Evolutionary conservation across 495 filamentous ascomycete species (phyloP), one percentile per base, ranked within the genome.

Genomic region (Aspergillus coremiiformis): DNA sequence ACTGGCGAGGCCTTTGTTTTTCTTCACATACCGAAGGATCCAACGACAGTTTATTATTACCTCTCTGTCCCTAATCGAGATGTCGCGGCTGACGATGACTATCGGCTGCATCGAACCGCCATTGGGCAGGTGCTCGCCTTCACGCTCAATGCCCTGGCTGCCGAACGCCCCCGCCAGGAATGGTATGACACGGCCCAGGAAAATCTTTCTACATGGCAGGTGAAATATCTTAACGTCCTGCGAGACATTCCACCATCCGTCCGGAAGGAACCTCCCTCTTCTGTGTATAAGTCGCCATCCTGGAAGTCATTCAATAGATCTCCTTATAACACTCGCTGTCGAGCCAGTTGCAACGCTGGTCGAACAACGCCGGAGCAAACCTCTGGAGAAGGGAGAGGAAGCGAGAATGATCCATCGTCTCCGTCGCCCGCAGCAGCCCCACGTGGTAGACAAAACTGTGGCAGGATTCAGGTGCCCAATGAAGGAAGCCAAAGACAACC

Each of bases 1-100:
- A 78, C 71, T 4, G 73, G 69, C 22, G 63, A 77, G 62, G 64
- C 66, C 41, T 71, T 74, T 53, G 56, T 78, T 53, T 78, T 78
- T 48, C 65, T 79, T 8, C 45, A 67, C 55, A 72, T 80, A 35
- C 64, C 68, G 22, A 57, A 67, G 44, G 61, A 78, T 44, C 51
- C 58, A 12, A 62, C 51, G 2, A 39, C 58, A 44, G 17, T 61
- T 37, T 51, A 67, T 51, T 66, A 67, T 39, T 64, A 47, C 53
- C 57, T 67, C 20, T 62, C 52, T 61, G 41, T 66, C 51, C 65
- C 63, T 15, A 61, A 66, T 59, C 44, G 60, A 54, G 66, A 69
- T 27, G 59, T 66, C 41, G 33, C 59, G 44, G 43, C 47, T 39
- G 52, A 58, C 53, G 57, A 66, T 51, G 19, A 63, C 21, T 22